Evolutionary conservation across 2,329 filamentous ascomycete genomes (phyloP), one percentile per base, ranked within the genome.

Genomic region (Fusarium compactum): DNA sequence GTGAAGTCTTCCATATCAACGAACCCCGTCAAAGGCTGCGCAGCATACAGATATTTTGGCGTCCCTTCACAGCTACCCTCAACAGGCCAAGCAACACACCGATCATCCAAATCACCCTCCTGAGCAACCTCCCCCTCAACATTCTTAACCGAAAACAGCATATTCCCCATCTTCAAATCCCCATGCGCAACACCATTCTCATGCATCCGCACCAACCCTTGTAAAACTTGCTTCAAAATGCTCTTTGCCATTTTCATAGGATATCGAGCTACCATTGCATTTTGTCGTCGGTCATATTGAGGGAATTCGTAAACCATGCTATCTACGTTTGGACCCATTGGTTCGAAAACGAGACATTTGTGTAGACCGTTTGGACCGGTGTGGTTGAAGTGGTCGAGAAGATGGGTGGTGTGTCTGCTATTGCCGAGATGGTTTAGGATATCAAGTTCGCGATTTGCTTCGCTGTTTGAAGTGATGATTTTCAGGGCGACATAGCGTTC

Each of bases 211-310:
- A 38, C 34, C 6, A 38, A 12, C 18, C 6, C 34, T 0, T n/a
- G 34, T 18, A 38, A 4, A 7, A 38, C 34, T 7, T 38, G 18
- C 10, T n/a, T 38, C 1, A n/a, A 7, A 2, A 38, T 38, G 0
- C 10, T n/a, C 18, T 38, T 38, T 12, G 18, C 18, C 3, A 38
- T n/a, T n/a, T n/a, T 38, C 34, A 38, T n/a, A 4, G 34, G 34
- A 38, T 38, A n/a, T 7, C 34, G 34, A 0, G 34, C 34, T 38
- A n/a, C 34, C 34, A 38, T 38, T 7, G 6, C 18, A 7, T 38
- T 38, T 3, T n/a, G 34, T 10, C 5, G 0, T 1, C 10, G 10
- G 6, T 38, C 3, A 4, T n/a, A 38, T 1, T 38, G 34, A 0
- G 34, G 34, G 0, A 38, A 38, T 7, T 38, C 18, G 34, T 38